Base-by-base conservation (phyloP, 1,284 basidiomycete species). In the Trametes polyzona region DNA sequence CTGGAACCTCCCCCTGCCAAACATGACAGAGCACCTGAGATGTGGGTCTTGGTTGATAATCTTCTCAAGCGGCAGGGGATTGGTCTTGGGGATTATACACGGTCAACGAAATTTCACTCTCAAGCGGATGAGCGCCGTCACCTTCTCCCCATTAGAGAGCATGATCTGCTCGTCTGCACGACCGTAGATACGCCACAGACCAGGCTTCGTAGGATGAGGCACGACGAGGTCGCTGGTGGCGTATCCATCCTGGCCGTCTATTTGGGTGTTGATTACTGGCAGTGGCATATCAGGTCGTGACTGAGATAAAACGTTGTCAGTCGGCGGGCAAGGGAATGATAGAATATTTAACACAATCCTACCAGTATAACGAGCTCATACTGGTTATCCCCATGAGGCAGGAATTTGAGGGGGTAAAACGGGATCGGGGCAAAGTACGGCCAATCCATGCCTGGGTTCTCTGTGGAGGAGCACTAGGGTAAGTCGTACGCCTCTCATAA, bases 111-210 rank as follows among this genome's bases (percentile, higher is more conserved):
- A 3, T 35, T 16, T 26, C 17, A 3, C 8, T 12, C n/a, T 32
- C 19, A 33, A 10, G n/a, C 24, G n/a, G 17, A 21, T 12, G 16
- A 39, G 30, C n/a, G 21, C 23, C 9, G 56, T 8, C 23, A 64
- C 67, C 65, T 67, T 68, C 37, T 70, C 67, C 7, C 67, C 66
- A 19, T 62, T 67, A 9, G 65, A 65, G 1, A 65, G 57, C 53
- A 69, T 65, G 56, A 66, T 67, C 57, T 81, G 80, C 55, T 82
- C 80, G 61, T 83, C 80, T 1, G 68, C 66, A 2, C 81, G 71
- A 0, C 80, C 81, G 24, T 72, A 68, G 23, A 81, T 69, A 55
- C 72, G 76, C 76, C 76, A 83, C 8, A 70, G 67, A 8, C 72
- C 73, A 3, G 70, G 64, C 35, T 74, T 75, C 0, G 70, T 73